Conservation (phyloP, 2,329 filamentous ascomycete genomes). For the Dothideomycetidae sp. region DNA sequence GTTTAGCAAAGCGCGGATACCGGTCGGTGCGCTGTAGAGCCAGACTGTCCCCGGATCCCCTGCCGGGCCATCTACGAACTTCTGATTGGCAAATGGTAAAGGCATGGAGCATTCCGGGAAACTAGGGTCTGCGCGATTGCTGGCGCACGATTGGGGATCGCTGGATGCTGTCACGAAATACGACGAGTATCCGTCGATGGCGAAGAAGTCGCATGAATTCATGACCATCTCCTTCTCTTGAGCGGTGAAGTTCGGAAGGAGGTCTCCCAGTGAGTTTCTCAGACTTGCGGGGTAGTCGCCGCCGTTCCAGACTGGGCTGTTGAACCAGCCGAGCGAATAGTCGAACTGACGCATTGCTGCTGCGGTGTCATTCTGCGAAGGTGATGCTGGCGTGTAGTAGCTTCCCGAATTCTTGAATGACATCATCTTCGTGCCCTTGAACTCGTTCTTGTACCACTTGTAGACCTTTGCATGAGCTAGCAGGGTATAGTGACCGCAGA, state of each 20-base stretch:
- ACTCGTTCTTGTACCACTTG: conserved; percentile 32
- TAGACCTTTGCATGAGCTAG: conserved; percentile 27
- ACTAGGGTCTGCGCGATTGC: conserved; percentile 26
- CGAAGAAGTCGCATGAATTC: conserved; percentile 23
- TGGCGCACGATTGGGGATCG: conserved; percentile 25
- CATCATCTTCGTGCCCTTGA: conserved; percentile 23
- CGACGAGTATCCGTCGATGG: conserved; percentile 22
- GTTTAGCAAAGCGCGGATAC: conserved; percentile 23
- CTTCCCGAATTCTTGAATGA: conserved; percentile 25
- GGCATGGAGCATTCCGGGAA: conserved; percentile 30
- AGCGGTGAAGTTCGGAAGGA: conserved; percentile 21
- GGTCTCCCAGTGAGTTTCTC: conserved; percentile 21
- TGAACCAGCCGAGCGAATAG: conserved; percentile 28
- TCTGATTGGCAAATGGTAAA: conserved; percentile 21
- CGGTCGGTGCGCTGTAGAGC: conserved; percentile 24
- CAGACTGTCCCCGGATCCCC: conserved; percentile 23
- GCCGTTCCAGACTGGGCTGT: conserved; percentile 28
- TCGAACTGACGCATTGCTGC: conserved; percentile 22
- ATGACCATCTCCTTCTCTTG: conserved; percentile 21
- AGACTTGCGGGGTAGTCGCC: conserved; percentile 31
- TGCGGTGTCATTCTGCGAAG: conserved; percentile 20
- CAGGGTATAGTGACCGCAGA: conserved; percentile 27
- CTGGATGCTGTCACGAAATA: conserved; percentile 16
- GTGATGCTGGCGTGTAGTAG: conserved; percentile 23
- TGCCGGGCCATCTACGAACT: conserved; percentile 31